These are phyloP conservation scores for Cytospora piceicola DNA, from an alignment of 2,329 filamentous ascomycete species.

Conservation along the genomic window DNA sequence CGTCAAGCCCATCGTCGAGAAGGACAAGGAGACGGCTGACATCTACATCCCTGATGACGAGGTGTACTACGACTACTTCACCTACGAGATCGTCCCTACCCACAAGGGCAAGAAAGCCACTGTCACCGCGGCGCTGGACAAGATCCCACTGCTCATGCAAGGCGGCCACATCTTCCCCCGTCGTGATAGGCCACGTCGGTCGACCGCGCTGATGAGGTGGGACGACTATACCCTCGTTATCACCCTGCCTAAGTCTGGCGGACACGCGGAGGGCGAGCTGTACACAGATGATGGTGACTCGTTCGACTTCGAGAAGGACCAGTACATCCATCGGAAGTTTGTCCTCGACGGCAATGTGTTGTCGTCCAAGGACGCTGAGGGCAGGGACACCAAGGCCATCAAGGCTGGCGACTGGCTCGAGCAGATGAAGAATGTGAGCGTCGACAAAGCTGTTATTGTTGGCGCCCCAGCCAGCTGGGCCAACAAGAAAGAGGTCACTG, in stretches of 20 bases:
- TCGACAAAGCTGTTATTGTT: slow-evolving; percentile 85
- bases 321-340: slow-evolving; percentile 87
- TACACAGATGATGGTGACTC: slow-evolving; percentile 95
- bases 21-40: slow-evolving; percentile 72
- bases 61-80: slow-evolving; percentile 94
- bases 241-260: slow-evolving; percentile 66
- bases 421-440: slow-evolving; percentile 73
- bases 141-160: slow-evolving; percentile 87
- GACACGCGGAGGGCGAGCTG: slow-evolving; percentile 72
- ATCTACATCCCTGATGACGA: slow-evolving; percentile 89
- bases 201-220: slow-evolving; percentile 85
- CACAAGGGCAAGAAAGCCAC: slow-evolving; percentile 71
- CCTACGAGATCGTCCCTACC: slow-evolving; percentile 73
- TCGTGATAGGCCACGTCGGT: slow-evolving; percentile 84
- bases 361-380: slow-evolving; percentile 69
- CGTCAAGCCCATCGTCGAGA: slow-evolving; percentile 85
- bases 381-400: slow-evolving; percentile 56
- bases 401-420: slow-evolving; percentile 77
- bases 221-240: slow-evolving; percentile 95
- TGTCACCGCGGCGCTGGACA: slow-evolving; percentile 78
- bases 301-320: slow-evolving; percentile 83
- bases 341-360: slow-evolving; percentile 64
- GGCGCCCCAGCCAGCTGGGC: slow-evolving; percentile 77
- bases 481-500: slow-evolving; percentile 61
- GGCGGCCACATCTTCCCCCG: slow-evolving; percentile 91